Evolutionary conservation across 768 basidiomycete species (phyloP).

Genomic region (Daedalea quercina): DNA sequence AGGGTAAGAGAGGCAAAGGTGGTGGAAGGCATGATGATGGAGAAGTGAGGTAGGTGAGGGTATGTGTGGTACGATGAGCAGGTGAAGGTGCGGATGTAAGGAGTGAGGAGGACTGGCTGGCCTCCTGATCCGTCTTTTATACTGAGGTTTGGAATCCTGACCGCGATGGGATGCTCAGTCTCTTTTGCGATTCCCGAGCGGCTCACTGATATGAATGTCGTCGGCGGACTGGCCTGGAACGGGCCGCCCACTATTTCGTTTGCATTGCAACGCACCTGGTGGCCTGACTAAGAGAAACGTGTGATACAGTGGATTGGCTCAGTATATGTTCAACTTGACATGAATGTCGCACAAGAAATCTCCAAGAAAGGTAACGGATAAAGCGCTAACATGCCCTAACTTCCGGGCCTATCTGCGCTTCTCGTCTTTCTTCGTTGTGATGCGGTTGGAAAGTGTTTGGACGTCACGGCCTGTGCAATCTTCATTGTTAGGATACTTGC

Average conservation of each 20-base stretch:
- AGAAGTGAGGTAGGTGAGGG: not conserved
- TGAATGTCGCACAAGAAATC: no score
- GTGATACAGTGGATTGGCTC: no score
- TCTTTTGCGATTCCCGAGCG: no score
- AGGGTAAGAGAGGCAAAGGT: not conserved
- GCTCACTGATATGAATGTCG: no score
- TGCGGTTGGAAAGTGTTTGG: not conserved
- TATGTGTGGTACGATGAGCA: not conserved
- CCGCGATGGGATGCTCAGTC: not conserved
- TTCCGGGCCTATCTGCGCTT: not conserved
- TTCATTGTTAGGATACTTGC: not conserved
- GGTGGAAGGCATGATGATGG: not conserved
- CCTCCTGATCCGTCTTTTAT: not conserved
- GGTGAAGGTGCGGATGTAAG: not conserved
- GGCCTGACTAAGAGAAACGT: no score
- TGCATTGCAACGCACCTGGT: no score
- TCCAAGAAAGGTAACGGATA: not conserved
- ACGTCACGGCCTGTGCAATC: not conserved
- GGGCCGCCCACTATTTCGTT: no score
- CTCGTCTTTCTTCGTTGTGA: not conserved
- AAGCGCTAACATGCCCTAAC: not conserved
- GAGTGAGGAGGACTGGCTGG: not conserved
- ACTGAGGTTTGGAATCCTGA: not conserved
- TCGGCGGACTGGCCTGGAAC: no score
- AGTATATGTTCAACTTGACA: no score